These are phyloP conservation scores for Stenogyne calaminthoides DNA, from an alignment of 305 asterid genomes.

Conservation along the genomic window DNA sequence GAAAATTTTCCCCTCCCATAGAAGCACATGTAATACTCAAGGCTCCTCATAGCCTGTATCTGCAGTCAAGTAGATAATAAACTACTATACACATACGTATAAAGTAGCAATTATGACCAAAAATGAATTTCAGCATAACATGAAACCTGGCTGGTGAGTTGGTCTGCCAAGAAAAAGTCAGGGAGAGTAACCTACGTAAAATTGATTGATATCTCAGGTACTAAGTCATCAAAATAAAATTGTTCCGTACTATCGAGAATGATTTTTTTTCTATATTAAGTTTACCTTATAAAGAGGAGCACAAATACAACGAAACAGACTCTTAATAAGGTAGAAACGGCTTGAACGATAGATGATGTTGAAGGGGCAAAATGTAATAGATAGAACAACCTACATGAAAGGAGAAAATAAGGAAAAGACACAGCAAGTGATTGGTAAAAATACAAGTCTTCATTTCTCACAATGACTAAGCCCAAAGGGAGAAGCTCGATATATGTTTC, in stretches of 20 bases:
- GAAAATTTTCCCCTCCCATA: slow-evolving; percentile 49
- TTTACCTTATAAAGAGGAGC: slow-evolving; percentile 81
- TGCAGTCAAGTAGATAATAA: slow-evolving; percentile 37
- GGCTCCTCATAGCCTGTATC: slow-evolving; percentile 80
- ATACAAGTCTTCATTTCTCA: slow-evolving; percentile 35
- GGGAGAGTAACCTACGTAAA: slow-evolving; percentile 63
- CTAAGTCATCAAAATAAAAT: neutral
- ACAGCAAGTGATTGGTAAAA: slow-evolving; percentile 20
- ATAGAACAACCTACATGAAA: slow-evolving; percentile 52
- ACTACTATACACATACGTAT: neutral
- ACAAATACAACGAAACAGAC: slow-evolving; percentile 61
- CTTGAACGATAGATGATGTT: slow-evolving; percentile 68
- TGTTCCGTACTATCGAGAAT: neutral
- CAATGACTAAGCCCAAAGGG: slow-evolving; percentile 67
- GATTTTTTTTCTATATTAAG: neutral
- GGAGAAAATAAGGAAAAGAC: slow-evolving; percentile 18
- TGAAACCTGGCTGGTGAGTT: slow-evolving; percentile 80
- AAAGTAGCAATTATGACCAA: slow-evolving; percentile 17
- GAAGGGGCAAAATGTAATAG: slow-evolving; percentile 61
- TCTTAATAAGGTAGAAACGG: slow-evolving; percentile 62
- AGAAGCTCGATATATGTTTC: slow-evolving; percentile 55
- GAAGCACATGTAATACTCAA: slow-evolving; percentile 77
- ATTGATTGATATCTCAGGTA: slow-evolving; percentile 18
- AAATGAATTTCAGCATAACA: slow-evolving; percentile 9
- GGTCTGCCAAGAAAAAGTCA: slow-evolving; percentile 85